A percentile compares a stretch with the other conserved stretches of the same genome.
Conservation (phyloP, 2,329 filamentous ascomycete genomes). For the Curvularia sp. region DNA sequence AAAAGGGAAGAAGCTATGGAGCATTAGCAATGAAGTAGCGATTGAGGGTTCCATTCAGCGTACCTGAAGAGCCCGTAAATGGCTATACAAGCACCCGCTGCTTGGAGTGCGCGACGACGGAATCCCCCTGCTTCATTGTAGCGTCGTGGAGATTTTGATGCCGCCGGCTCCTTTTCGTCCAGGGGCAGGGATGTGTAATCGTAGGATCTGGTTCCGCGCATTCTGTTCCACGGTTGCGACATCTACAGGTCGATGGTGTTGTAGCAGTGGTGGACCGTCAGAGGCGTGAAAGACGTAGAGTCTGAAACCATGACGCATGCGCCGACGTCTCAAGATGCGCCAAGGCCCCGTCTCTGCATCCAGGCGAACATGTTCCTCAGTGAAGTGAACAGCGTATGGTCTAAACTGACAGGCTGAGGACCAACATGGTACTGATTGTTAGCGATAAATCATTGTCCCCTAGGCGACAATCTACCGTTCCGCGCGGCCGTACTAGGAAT, state of each 20-base stretch:
- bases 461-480: neutral
- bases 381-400: neutral
- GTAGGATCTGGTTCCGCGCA: slow-evolving; percentile 33
- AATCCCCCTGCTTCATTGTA: slow-evolving; percentile 18
- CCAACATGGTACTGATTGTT: slow-evolving; percentile 4
- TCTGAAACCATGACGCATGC: slow-evolving; percentile 7
- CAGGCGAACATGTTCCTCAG: neutral
- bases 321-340: neutral
- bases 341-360: neutral
- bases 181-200: slow-evolving; percentile 41
- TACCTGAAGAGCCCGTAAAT: slow-evolving; percentile 41
- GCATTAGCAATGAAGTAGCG: slow-evolving; percentile 17
- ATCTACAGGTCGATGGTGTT: slow-evolving; percentile 18
- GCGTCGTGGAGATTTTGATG: slow-evolving; percentile 28
- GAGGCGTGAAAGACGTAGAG: neutral
- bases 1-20: slow-evolving; percentile 26
- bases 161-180: slow-evolving; percentile 36
- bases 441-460: neutral
- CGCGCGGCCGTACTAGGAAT: neutral
- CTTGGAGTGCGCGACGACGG: slow-evolving; percentile 26
- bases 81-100: slow-evolving; percentile 25
- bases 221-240: slow-evolving; percentile 39
- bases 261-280: neutral
- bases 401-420: neutral
- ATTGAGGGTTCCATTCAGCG: neutral